Base-by-base conservation (phyloP, 1,284 basidiomycete genomes). In the Ustilago tritici region DNA sequence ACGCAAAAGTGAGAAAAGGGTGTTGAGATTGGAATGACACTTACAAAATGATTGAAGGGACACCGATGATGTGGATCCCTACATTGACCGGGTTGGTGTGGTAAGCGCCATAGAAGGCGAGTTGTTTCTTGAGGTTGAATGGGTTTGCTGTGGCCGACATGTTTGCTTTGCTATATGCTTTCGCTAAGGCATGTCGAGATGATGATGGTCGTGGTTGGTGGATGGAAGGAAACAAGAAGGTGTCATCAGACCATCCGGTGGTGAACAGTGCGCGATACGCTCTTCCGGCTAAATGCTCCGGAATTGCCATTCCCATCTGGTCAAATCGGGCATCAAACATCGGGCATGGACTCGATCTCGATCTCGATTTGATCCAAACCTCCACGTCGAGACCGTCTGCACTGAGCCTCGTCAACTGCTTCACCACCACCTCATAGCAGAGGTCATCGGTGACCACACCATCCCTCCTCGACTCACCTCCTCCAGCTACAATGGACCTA, bases 71-170 rank as follows among this genome's bases (percentile, higher is more conserved):
- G 69, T 83, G 82, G 46, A 83, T 83, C 38, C 59, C 74, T 10
- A 83, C 82, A 49, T 83, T 83, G 70, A 82, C 75, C 0, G 64
- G 60, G 56, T 83, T 67, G 32, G 81, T 79, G 50, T 83, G 82
- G 70, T 83, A 83, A 11, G 82, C 81, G 47, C 82, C 82, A 56
- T 83, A 83, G 65, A 83, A 83, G 35, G 79, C 80, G 17, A 83
- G 71, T 64, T 83, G 81, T 56, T 78, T 70, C 35, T 55, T 66
- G 54, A 82, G 68, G 40, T 67, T 73, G 57, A 82, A 75, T 3
- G 80, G 81, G 35, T 71, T 78, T 5, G 70, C 80, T 6, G 80
- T 78, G 19, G 75, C 70, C 15, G 72, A 76, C 80, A 81, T 81
- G 28, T 34, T 68, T 41, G n/a, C 10, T 17, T 15, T 14, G 14